These are phyloP conservation scores for Xylaria polymorpha DNA, from an alignment of 2,329 filamentous ascomycete genomes.

Conservation along the genomic window DNA sequence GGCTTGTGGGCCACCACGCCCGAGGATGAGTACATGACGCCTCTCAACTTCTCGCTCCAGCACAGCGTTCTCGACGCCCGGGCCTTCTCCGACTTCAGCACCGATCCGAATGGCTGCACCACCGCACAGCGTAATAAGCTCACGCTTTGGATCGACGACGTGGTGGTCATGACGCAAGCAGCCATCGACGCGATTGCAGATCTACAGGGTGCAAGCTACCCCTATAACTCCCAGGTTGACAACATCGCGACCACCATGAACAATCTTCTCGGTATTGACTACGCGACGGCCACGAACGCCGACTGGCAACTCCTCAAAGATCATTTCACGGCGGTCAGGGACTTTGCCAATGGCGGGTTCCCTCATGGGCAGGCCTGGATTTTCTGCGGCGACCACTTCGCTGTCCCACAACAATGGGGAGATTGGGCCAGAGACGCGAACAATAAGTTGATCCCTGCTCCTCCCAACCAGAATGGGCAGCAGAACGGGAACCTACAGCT, in stretches of 20 bases:
- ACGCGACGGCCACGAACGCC: not conserved
- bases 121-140: too few relatives aligned
- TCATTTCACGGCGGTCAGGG: not conserved
- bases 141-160: conserved; percentile 6
- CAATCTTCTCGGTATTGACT: conserved; percentile 17
- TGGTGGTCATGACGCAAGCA: conserved; percentile 6
- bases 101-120: too few relatives aligned
- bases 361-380: conserved; percentile 14
- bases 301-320: not conserved
- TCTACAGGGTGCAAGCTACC: not conserved
- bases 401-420: conserved; percentile 17
- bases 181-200: conserved; percentile 1
- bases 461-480: too few relatives aligned
- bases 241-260: conserved; percentile 9
- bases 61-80: not conserved
- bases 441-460: too few relatives aligned
- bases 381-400: conserved; percentile 19
- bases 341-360: conserved; percentile 13
- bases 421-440: not conserved
- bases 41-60: conserved; percentile 3
- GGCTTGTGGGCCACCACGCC: conserved; percentile 7
- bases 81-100: too few relatives aligned
- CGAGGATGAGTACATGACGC: conserved; percentile 1
- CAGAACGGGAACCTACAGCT: too few relatives aligned
- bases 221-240: not conserved